Evolutionary conservation across 129 eudicot genomes (phyloP).

Genomic region (Chrysanthemum lavandulifolium): DNA sequence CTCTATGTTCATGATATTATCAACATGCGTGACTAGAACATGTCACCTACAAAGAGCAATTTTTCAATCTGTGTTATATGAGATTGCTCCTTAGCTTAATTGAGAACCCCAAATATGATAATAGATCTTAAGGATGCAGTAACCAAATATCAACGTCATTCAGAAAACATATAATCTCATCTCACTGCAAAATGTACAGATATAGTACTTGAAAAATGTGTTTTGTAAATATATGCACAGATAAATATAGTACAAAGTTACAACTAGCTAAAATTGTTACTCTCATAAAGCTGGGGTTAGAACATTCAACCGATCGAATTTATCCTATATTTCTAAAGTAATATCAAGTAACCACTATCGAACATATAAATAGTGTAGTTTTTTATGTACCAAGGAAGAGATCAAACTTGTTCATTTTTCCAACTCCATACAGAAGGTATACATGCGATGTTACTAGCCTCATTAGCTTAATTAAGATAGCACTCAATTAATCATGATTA

Average conservation of each 20-base stretch:
- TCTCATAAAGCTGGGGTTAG: constrained; percentile 2
- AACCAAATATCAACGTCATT: not conserved
- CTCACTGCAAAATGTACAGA: constrained; percentile 15
- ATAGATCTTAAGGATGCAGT: constrained; percentile 11
- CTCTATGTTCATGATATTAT: not conserved
- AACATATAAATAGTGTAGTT: not conserved
- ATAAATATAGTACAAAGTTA: not conserved
- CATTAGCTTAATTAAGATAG: not conserved
- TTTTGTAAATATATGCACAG: not conserved
- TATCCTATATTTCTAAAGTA: not conserved
- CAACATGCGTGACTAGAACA: constrained; percentile 9
- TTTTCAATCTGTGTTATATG: too few relatives aligned
- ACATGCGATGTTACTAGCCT: not conserved
- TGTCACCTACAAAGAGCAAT: too few relatives aligned
- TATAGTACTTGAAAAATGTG: constrained; percentile 2
- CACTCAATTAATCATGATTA: too few relatives aligned
- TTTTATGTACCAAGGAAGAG: not conserved
- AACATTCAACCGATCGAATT: not conserved
- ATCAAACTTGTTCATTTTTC: not conserved
- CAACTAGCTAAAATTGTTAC: constrained; percentile 1
- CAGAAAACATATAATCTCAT: constrained; percentile 5
- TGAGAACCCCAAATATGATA: not conserved
- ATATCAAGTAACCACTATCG: constrained; percentile 10
- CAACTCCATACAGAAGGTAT: not conserved
- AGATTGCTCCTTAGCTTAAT: too few relatives aligned